Percentiles rank a stretch among this genome's conserved stretches.
Conservation (phyloP, 2,329 filamentous ascomycete species). For the Nemania serpens region DNA sequence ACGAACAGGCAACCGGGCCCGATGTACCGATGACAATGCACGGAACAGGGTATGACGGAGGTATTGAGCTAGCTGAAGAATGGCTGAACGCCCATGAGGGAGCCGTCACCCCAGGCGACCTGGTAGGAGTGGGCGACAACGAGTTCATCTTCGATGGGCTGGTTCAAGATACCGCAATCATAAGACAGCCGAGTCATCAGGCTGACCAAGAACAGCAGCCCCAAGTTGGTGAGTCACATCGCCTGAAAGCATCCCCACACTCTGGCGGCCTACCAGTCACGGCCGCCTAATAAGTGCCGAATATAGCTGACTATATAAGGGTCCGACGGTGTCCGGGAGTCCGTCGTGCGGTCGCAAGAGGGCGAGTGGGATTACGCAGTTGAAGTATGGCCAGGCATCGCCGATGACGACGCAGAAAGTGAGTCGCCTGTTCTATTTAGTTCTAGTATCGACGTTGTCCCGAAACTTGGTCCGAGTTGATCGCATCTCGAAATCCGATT, state of each 20-base stretch:
- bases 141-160: neutral
- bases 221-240: slow-evolving; percentile 4
- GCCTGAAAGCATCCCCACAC: slow-evolving; percentile 9
- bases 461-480: too few species aligned
- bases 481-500: neutral
- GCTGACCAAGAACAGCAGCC: neutral
- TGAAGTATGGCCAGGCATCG: slow-evolving; percentile 34
- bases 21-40: slow-evolving; percentile 3
- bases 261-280: slow-evolving; percentile 13
- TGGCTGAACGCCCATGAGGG: neutral
- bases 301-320: slow-evolving; percentile 28
- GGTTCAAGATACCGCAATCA: neutral
- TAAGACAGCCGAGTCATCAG: neutral
- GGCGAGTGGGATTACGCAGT: slow-evolving; percentile 37
- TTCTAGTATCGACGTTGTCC: neutral
- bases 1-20: slow-evolving; percentile 19
- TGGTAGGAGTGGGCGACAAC: neutral
- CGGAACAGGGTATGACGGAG: neutral
- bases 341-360: neutral
- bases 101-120: neutral
- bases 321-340: neutral
- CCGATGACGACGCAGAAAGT: slow-evolving; percentile 26
- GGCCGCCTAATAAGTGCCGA: slow-evolving; percentile 16
- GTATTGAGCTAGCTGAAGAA: neutral
- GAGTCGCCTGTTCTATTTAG: slow-evolving; percentile 22